Percentiles rank a stretch among this genome's conserved stretches.
Evolutionary conservation across 768 basidiomycete genomes (phyloP).

Genomic region (Phaeotremella fagi): DNA sequence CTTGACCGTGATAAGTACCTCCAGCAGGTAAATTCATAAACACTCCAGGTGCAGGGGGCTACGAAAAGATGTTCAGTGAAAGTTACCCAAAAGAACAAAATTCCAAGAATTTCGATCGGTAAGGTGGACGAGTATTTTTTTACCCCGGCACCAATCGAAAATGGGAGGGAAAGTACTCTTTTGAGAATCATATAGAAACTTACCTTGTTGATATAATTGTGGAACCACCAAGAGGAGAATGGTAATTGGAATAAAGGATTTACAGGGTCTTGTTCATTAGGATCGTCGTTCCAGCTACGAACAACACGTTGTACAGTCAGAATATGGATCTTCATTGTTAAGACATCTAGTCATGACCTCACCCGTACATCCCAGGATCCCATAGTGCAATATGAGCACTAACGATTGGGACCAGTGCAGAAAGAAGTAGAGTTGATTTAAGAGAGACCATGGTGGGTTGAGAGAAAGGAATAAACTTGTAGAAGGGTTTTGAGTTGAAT

Average conservation of each 20-base stretch:
- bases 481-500: too few species aligned
- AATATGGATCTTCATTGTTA: too few species aligned
- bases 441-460: too few species aligned
- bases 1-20: slow-evolving; percentile 38
- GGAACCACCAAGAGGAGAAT: slow-evolving; percentile 46
- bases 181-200: too few species aligned
- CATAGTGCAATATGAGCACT: slow-evolving; percentile 32
- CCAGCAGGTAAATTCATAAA: slow-evolving; percentile 40
- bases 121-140: too few species aligned
- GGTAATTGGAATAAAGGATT: slow-evolving; percentile 33
- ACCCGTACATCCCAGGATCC: slow-evolving; percentile 39
- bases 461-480: too few species aligned
- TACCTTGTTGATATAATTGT: slow-evolving; percentile 41
- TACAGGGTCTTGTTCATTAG: slow-evolving; percentile 39
- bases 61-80: too few species aligned
- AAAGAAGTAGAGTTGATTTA: slow-evolving; percentile 7
- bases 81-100: too few species aligned
- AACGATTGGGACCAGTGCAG: neutral
- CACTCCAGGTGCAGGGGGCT: slow-evolving; percentile 32
- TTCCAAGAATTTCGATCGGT: too few species aligned
- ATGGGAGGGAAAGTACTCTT: too few species aligned
- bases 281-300: slow-evolving; percentile 33
- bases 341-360: slow-evolving; percentile 5
- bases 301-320: too few species aligned
- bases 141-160: too few species aligned